Conservation (phyloP, 768 basidiomycete genomes). For the Glaciozyma martinii region DNA sequence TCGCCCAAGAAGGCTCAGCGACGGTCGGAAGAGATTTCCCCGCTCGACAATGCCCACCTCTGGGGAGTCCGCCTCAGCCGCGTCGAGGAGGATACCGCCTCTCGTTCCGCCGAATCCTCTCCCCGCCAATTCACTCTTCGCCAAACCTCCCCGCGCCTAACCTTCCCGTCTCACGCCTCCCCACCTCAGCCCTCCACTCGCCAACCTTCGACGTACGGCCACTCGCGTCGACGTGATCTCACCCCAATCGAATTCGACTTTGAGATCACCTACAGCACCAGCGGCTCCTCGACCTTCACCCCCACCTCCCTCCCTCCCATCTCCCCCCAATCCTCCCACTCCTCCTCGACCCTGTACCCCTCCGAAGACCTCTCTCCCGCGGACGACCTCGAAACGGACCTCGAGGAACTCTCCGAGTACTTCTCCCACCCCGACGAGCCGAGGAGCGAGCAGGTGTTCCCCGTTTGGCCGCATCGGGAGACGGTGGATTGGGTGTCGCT, state of each 20-base stretch:
- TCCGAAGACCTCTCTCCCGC: background rate
- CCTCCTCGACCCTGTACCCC: background rate
- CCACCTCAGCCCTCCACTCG: background rate
- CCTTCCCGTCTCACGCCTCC: background rate
- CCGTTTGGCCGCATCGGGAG: background rate
- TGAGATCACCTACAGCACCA: slow-evolving; percentile 28
- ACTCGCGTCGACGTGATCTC: background rate
- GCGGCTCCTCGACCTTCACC: slow-evolving; percentile 22
- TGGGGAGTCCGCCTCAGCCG: slow-evolving; percentile 15
- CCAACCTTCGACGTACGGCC: background rate
- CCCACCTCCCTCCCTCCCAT: slow-evolving; percentile 2
- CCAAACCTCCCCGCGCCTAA: no score
- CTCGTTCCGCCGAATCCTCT: background rate
- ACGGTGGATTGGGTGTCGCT: background rate
- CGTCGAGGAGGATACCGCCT: slow-evolving; percentile 18
- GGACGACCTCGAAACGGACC: slow-evolving; percentile 7
- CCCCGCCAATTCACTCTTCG: background rate
- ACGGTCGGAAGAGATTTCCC: slow-evolving; percentile 9
- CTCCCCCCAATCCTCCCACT: background rate
- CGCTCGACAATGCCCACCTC: slow-evolving; percentile 25
- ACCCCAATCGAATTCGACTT: slow-evolving; percentile 6
- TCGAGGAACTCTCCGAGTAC: slow-evolving; percentile 28
- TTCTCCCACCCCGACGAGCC: background rate
- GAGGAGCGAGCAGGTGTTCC: background rate
- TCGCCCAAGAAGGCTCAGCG: slow-evolving; percentile 13